Percentiles rank a stretch among this genome's conserved stretches.
Conservation (phyloP, 176 grass and related monocot genomes). For the Raddia guianensis region DNA sequence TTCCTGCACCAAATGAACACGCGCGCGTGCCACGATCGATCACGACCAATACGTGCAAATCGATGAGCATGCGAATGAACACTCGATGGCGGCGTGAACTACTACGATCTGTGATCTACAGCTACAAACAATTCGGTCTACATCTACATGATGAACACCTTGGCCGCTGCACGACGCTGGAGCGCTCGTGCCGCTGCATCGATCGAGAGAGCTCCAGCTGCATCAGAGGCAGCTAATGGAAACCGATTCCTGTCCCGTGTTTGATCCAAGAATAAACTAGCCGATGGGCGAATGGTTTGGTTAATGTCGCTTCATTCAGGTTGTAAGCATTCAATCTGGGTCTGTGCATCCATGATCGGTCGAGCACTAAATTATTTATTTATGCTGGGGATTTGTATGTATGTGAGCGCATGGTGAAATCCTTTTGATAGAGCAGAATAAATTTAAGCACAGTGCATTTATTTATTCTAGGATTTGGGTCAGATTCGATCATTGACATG, state of each 20-base stretch:
- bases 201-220: neutral
- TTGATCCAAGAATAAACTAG: neutral
- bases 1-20: constrained; percentile 35
- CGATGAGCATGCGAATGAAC: neutral
- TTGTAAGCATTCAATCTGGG: neutral
- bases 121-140: too few relatives aligned
- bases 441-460: constrained; percentile 27
- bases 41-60: neutral
- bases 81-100: neutral
- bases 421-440: neutral
- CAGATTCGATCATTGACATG: neutral
- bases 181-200: neutral
- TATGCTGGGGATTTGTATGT: neutral
- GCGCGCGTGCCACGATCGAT: neutral
- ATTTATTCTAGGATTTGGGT: neutral
- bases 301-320: neutral
- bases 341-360: neutral
- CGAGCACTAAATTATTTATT: neutral
- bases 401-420: neutral
- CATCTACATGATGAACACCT: neutral
- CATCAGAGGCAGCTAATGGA: neutral
- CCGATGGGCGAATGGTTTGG: neutral
- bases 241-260: neutral
- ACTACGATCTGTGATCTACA: neutral
- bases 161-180: constrained; percentile 7